Conservation (phyloP, 164 flowering plant species). For the Tetracentron sinense region DNA sequence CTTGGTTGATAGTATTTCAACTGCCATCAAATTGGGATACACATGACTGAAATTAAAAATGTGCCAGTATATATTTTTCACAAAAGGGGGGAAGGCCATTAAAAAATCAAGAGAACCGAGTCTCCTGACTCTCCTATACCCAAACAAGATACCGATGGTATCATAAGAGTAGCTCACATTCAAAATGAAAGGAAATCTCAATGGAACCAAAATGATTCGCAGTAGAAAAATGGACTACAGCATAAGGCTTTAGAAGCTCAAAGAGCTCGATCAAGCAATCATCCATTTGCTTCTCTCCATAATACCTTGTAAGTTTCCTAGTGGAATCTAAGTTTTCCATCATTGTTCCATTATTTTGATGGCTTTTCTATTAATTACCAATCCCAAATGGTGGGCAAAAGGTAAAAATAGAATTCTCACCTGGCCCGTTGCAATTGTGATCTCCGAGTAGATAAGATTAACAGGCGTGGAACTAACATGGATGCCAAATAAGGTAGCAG, state of each 20-base stretch:
- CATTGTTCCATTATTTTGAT: not conserved
- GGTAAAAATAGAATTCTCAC: conserved; percentile 23
- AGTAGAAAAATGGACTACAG: not conserved
- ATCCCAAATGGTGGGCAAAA: not conserved
- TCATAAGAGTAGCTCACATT: too few relatives aligned
- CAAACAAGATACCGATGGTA: too few relatives aligned
- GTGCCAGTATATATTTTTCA: too few relatives aligned
- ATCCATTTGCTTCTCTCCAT: not conserved
- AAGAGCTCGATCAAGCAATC: not conserved
- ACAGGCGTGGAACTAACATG: conserved; percentile 75
- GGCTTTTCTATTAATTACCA: not conserved
- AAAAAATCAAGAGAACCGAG: not conserved
- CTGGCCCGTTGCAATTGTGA: conserved; percentile 81
- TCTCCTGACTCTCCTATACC: too few relatives aligned
- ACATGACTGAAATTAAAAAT: not conserved
- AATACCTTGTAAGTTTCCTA: not conserved
- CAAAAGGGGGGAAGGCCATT: too few relatives aligned
- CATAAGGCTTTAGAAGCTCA: too few relatives aligned
- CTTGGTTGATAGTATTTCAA: conserved; percentile 87
- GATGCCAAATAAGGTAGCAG: conserved; percentile 86
- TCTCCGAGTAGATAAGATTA: conserved; percentile 65
- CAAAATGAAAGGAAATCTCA: too few relatives aligned
- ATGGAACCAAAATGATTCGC: too few relatives aligned
- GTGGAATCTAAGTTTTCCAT: not conserved
- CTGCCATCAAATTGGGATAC: conserved; percentile 42